phyloP scores from a whole-genome alignment of 73 alveolate species.

The Diophrys appendiculata region DNA sequence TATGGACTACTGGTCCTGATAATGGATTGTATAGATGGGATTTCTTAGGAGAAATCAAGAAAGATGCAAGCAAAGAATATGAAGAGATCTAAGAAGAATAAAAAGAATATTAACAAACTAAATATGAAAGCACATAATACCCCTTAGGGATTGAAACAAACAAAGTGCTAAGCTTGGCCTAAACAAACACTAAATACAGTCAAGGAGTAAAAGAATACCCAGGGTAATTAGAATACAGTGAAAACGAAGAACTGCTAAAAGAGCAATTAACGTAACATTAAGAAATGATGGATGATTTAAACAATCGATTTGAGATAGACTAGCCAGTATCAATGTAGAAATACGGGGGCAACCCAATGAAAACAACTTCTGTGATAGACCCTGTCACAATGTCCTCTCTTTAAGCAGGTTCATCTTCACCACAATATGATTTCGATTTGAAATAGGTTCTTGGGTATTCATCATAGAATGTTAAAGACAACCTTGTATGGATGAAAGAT shows the following conservation, averaged over 20 bases:
- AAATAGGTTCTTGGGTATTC: slow-evolving; percentile 47
- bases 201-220: background rate
- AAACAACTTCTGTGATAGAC: background rate
- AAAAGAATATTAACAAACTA: background rate
- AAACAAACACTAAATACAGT: background rate
- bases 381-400: background rate
- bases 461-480: slow-evolving; percentile 18
- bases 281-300: background rate
- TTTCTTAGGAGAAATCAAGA: slow-evolving; percentile 54
- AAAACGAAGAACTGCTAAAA: background rate
- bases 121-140: no score
- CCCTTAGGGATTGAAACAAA: background rate
- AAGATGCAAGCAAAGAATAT: slow-evolving; percentile 26
- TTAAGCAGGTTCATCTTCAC: background rate
- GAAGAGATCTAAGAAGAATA: slow-evolving; percentile 29
- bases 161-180: background rate
- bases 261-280: background rate
- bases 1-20: slow-evolving; percentile 41
- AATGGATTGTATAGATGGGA: slow-evolving; percentile 62
- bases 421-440: background rate
- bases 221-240: background rate
- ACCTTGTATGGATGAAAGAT: slow-evolving; percentile 61
- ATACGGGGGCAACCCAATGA: background rate
- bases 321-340: background rate
- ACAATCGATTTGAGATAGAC: background rate